Evolutionary conservation across 2,329 filamentous ascomycete genomes (phyloP), one percentile per base, ranked within the genome.

Genomic region (Neonectria magnoliae): DNA sequence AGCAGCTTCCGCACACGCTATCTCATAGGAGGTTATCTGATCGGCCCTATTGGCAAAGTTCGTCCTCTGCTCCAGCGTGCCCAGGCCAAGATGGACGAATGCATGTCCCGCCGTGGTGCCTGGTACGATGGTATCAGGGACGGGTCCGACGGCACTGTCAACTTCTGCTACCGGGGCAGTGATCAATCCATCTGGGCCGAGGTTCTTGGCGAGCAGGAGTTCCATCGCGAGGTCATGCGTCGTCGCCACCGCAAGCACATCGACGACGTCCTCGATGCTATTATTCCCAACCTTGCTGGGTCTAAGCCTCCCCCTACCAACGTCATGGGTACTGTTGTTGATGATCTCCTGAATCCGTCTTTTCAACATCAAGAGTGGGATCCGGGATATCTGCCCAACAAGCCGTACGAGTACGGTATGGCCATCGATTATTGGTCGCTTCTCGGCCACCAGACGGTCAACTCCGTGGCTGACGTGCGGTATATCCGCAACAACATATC

Each of bases 171-270:
- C 53, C 45, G 42, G 9, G 75, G 73, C 3, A 75, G 70, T 48
- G 75, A 77, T 54, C 75, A 77, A 63, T 69, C 68, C 61, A 68
- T 77, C 62, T 76, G 75, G 60, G 66, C 66, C 54, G 73, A 74
- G 58, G 75, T 76, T 55, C 71, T 72, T 45, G 75, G 73, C 27
- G 70, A 75, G 65, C 75, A 76, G 31, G 75, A 76, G 62, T 73
- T 69, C 57, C 72, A 75, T 38, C 73, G 75, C 42, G 74, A 76
- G 36, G 68, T 71, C 42, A 73, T 76, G 69, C 71, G 75, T 14
- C 73, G 74, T 5, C 69, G 70, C 13, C 69, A 75, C 55, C 70
- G 72, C 41, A 66, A 54, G 11, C 27, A 48, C 1, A 38, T 67
- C 9, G 72, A 74, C 55, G 54, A 62, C 18, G 57, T 64, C 36